phyloP scores from a whole-genome alignment of 2,329 filamentous ascomycete species.

The Cytospora schulzeri region DNA sequence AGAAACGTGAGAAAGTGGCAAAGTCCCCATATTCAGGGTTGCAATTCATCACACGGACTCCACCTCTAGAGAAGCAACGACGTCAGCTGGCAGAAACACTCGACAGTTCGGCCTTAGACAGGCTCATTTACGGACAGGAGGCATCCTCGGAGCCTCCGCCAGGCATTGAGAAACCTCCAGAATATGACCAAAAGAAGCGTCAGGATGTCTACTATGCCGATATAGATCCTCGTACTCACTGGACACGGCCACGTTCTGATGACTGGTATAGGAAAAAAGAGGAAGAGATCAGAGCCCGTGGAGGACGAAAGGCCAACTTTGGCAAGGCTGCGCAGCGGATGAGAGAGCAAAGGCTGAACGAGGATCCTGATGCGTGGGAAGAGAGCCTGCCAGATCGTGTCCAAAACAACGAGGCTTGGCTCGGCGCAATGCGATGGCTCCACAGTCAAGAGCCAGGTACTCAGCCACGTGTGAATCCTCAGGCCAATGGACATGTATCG shows the following conservation, averaged over 20 bases:
- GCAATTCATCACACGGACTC: conserved; percentile 2
- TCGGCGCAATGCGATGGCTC: conserved; percentile 41
- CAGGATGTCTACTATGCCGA: conserved; percentile 43
- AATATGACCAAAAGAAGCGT: conserved; percentile 24
- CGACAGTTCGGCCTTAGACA: conserved; percentile 31
- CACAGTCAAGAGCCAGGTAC: conserved; percentile 6
- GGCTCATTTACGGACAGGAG: conserved; percentile 34
- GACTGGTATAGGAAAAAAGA: conserved; percentile 52
- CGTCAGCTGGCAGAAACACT: conserved; percentile 11
- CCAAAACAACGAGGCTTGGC: conserved; percentile 47
- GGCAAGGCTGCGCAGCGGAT: conserved; percentile 47
- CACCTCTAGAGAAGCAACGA: conserved; percentile 24
- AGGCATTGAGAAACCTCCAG: conserved; percentile 21
- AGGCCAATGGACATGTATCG: conserved; percentile 11
- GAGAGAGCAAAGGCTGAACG: conserved; percentile 35
- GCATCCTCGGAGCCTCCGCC: conserved; percentile 30
- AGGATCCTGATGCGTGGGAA: conserved; percentile 31
- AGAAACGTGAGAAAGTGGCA: conserved; percentile 4
- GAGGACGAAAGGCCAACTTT: conserved; percentile 53
- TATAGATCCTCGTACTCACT: conserved; percentile 55
- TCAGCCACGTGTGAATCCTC: background rate
- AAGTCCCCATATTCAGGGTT: conserved; percentile 1
- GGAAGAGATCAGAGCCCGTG: conserved; percentile 51
- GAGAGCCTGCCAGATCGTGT: conserved; percentile 48
- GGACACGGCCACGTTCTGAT: conserved; percentile 45